Percentiles rank a stretch among this genome's conserved stretches.
These are phyloP conservation scores for Piloderma croceum DNA, from an alignment of 768 basidiomycete species.

Conservation along the genomic window DNA sequence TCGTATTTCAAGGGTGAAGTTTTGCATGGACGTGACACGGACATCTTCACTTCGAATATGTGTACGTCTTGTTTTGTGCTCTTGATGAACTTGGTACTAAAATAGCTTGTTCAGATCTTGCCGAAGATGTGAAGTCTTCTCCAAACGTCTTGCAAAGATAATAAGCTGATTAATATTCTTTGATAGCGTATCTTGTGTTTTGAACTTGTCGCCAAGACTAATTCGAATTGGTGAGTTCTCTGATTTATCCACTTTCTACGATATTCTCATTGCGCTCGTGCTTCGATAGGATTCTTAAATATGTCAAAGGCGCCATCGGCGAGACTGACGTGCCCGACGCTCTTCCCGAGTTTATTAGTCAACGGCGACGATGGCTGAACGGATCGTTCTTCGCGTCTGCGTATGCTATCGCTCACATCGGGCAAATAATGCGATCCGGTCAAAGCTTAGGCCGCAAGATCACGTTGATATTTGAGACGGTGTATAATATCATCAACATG, in stretches of 20 bases:
- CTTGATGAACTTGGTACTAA: background rate
- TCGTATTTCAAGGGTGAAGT: conserved; percentile 98
- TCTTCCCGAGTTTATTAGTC: conserved; percentile 89
- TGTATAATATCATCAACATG: conserved; percentile 84
- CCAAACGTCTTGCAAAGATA: background rate
- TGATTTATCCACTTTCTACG: conserved; percentile 13
- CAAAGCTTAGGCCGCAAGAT: conserved; percentile 76
- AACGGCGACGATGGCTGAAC: conserved; percentile 84
- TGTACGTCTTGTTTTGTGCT: conserved; percentile 43
- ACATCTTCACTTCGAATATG: conserved; percentile 96
- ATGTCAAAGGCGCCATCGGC: conserved; percentile 88
- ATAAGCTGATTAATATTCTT: conserved; percentile 15
- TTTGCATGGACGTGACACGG: conserved; percentile 75
- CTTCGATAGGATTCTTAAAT: conserved; percentile 82
- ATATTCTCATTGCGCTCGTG: conserved; percentile 3
- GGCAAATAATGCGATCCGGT: conserved; percentile 74
- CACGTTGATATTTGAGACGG: conserved; percentile 69
- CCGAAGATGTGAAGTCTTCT: conserved; percentile 66
- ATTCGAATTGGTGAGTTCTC: conserved; percentile 63
- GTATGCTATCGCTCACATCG: conserved; percentile 85
- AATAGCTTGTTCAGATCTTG: conserved; percentile 55
- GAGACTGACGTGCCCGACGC: conserved; percentile 94
- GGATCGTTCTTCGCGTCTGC: conserved; percentile 94
- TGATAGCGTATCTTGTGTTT: conserved; percentile 77
- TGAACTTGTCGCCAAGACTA: conserved; percentile 70